Conservation (phyloP, 306 rosid genomes). For the Cucumis melo region DNA sequence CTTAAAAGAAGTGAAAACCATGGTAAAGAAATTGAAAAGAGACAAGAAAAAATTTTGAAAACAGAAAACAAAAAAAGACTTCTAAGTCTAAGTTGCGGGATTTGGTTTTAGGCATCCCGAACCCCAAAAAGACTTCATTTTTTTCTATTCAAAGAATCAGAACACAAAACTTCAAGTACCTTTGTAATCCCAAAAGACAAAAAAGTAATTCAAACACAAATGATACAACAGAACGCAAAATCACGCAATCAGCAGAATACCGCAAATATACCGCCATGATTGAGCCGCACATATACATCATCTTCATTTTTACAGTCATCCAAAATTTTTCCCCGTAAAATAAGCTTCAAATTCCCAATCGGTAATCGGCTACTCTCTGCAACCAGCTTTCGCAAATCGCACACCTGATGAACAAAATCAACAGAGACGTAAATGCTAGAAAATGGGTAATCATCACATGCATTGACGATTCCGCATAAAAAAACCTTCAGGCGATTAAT, state of each 20-base stretch:
- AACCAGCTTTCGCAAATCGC: slow-evolving; percentile 57
- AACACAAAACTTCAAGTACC: background rate
- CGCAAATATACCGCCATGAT: slow-evolving; percentile 46
- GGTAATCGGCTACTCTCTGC: slow-evolving; percentile 41
- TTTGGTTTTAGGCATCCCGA: no score
- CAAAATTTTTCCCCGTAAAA: slow-evolving; percentile 64
- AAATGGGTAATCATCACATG: background rate
- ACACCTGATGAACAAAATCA: slow-evolving; percentile 32
- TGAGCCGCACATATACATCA: slow-evolving; percentile 37
- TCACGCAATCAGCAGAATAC: background rate
- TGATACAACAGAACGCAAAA: background rate
- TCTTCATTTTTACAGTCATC: slow-evolving; percentile 48
- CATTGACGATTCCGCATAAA: background rate
- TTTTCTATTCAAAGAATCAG: background rate
- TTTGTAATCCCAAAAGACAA: background rate
- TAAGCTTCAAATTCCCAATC: slow-evolving; percentile 52
- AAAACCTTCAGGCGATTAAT: background rate
- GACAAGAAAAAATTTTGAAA: no score
- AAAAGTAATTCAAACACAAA: background rate
- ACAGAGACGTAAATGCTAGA: background rate
- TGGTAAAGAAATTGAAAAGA: no score
- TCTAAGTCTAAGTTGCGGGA: no score
- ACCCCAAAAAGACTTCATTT: no score
- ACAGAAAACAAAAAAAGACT: no score
- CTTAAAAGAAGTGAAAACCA: no score